Evolutionary conservation across 495 filamentous ascomycete species (phyloP), one percentile per base, ranked within the genome.

Genomic region (Lophiotrema nucula): DNA sequence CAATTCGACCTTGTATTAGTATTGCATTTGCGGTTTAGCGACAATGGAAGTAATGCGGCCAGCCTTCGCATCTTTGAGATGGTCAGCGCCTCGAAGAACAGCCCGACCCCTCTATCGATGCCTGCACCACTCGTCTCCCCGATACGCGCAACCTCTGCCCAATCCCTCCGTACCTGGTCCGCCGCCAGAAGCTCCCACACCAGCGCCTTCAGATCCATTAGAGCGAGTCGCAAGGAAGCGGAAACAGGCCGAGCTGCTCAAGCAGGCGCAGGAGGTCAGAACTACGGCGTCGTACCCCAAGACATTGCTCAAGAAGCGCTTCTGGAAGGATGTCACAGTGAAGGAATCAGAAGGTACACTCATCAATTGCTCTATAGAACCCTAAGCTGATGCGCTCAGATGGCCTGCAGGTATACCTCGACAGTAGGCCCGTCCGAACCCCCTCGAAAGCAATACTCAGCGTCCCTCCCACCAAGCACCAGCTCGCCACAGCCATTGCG

Each of bases 401-500:
- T 65, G 83, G 84, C 28, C 78, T 85, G 41, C 82, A 88, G 59
- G 79, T 97, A 58, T 77, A 87, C 43, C 86, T 98, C 48, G 93
- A 97, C 74, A 73, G 76, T 28, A 81, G 90, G 21, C 83, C 92
- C 13, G 82, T 98, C 47, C 85, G 91, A 60, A 92, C 90, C 0
- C 76, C 79, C 19, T 76, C 76, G 0, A 92, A 89, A 79, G 70
- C 79, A 15, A 75, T 87, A 50, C 80, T 98, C 60, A 77, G 79
- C 2, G 66, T 97, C 26, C 92, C 93, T 0, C 66, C 72, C 0
- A 77, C 77, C 46, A 97, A 97, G 68, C 83, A 85, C 12, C 81
- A 89, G 53, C 85, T 98, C 13, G 93, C 95, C n/a, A 76, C 81
- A 23, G 87, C 88, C 24, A 81, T 98, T 44, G 93, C 92, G 0